Base-by-base conservation (phyloP, 176 grass and related monocot genomes). In the Aegilops longissima region DNA sequence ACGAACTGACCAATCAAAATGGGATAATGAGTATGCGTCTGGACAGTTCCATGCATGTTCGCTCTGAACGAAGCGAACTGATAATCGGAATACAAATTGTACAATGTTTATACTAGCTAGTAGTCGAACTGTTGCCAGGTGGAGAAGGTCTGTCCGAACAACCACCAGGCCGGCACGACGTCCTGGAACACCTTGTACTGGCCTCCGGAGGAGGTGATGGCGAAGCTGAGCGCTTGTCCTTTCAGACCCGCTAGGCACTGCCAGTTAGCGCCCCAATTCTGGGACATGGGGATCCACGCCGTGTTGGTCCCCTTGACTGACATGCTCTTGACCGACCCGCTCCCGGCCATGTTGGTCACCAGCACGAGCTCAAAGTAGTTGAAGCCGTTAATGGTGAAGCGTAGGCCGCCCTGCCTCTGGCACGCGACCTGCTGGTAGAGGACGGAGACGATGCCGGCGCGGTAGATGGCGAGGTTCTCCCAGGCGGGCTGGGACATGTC, bases 181-280 rank as follows among this genome's bases (percentile, higher is more conserved):
- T 88, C 21, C 34, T 54, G 74, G 79, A 88, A 93, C 39, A 82
- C 51, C 44, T 93, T 45, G 4, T 35, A 76, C 62, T 88, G 79
- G 0, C 80, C 85, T 20, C 89, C 89, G 12, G 78, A 82, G 62
- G 90, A 79, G 36, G 76, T 90, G 24, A 97, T 20, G 0, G 10
- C 38, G 87, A 92, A 97, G 11, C 79, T 90, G 69, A 97, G 82
- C 6, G 45, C 66, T 52, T 97, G 94, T 0, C 40, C n/a, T 0
- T 0, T 31, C 4, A 88, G 39, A 0, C 7, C 66, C 0, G 61
- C 4, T 8, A 83, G 70, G 33, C 38, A 34, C 2, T 82, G 87
- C 78, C 85, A 92, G 67, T 90, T 95, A 4, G 85, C 90, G 3
- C 93, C 93, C 93, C 90, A 92, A 78, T 92, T 95, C 40, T 82